Evolutionary conservation across 2,329 filamentous ascomycete species (phyloP), one percentile per base, ranked within the genome.

Genomic region (Epichloe uncinata): DNA sequence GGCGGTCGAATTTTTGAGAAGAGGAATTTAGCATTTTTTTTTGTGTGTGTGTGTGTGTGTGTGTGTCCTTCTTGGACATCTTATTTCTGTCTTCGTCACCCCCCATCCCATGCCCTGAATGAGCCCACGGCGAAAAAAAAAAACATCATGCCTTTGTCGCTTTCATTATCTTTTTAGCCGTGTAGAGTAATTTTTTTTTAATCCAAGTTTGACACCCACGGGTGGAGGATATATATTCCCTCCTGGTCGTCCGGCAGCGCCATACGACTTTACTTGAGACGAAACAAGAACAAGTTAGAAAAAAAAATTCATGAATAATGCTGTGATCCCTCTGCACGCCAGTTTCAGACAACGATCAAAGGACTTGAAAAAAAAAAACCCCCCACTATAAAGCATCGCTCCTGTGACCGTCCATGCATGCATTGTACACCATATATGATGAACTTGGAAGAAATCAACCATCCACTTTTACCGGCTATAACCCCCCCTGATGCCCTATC

Each of bases 41-140:
- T 12, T 3, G 16, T 18, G 16, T 18, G 16, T 18, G 16, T 18
- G 16, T 18, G 16, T 18, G 16, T 18, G 16, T 18, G 16, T 18
- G 16, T 18, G 16, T 18, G 16, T 18, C 13, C 12, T 20, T 36
- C 18, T n/a, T 12, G 8, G 9, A 4, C 8, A 18, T 9, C 5
- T 26, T 1, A 26, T 7, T 2, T 26, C 7, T 2, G 37, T 51
- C 15, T 50, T 40, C 22, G 37, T 56, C 35, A 48, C 26, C 38
- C 46, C 35, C 37, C 16, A 18, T 18, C 0, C 6, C 22, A 35
- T 48, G 37, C 26, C 41, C 42, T 15, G 46, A 48, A 48, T 42
- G 41, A 45, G 42, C 45, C 41, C 44, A 50, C 50, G 50, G 48
- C 49, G 16, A 18, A 18, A 18, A 18, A 16, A 18, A 16, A 43